Evolutionary conservation across 1,284 basidiomycete species (phyloP), one percentile per base, ranked within the genome.

Genomic region (Sanghuangporus baumii): DNA sequence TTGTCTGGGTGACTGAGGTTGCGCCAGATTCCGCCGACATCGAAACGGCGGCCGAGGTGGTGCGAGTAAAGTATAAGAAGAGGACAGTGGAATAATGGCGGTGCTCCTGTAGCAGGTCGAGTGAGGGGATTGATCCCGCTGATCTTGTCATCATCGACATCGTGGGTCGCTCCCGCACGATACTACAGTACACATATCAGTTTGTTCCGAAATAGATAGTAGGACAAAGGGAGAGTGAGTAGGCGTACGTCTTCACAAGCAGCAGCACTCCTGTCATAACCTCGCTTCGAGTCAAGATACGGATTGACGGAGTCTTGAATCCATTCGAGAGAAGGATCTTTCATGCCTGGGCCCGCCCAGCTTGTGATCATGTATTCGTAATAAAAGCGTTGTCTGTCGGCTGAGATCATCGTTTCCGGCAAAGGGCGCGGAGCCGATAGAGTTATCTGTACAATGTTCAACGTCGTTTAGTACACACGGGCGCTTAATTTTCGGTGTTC

Each of bases 341-440:
- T 57, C 48, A 58, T 48, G 41, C 55, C 55, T 1, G 65, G 16
- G 37, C 70, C 69, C 8, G 67, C 66, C 69, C 69, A 71, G 38
- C 61, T 48, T 14, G 63, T 55, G 26, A 71, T 65, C 6, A 62
- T 67, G 41, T 58, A 60, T 8, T 56, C 62, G 64, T 65, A 69
- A 61, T 70, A 72, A 40, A 66, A 68, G 11, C 64, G 57, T n/a
- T n/a, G n/a, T 26, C 68, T 57, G 55, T 68, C 60, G n/a, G 58
- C 40, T 3, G 60, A 62, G 48, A 72, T 69, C 41, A 72, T 60
- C 23, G 65, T 69, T 51, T 72, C 70, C 8, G 69, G 70, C 16
- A 71, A 52, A 1, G 71, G 71, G n/a, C 65, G 47, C 1, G 71
- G 71, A 14, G 69, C 65, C 11, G 70, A 67, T 43, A 72, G 66